A percentile compares a stretch with the other conserved stretches of the same genome.
phyloP scores from a whole-genome alignment of 176 grass and related monocot genomes.

The Phragmites australis region DNA sequence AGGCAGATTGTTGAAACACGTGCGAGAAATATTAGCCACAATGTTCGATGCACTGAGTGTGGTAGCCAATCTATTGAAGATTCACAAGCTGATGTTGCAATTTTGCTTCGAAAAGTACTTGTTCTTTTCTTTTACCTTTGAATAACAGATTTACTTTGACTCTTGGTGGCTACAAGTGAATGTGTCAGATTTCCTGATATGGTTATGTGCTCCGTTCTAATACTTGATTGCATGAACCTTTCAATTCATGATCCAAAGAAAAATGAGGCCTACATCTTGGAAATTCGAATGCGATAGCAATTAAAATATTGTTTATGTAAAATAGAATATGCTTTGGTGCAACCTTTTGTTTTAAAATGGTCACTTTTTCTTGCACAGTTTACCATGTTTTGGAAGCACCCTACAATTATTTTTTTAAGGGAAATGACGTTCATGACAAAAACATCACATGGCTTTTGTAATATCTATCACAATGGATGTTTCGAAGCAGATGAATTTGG shows the following conservation, averaged over 20 bases:
- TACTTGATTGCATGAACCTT: not conserved
- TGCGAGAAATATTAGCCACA: constrained; percentile 90
- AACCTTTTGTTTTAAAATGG: no score
- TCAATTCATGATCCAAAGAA: not conserved
- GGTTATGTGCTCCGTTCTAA: not conserved
- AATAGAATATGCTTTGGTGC: no score
- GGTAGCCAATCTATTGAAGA: constrained; percentile 99
- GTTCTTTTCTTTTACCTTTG: not conserved
- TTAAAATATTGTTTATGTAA: not conserved
- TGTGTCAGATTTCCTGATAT: not conserved
- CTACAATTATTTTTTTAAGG: not conserved
- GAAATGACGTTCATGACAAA: no score
- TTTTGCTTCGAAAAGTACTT: constrained; percentile 87
- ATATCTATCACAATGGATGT: no score
- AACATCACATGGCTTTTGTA: no score
- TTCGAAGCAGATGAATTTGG: not conserved
- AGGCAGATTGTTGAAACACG: constrained; percentile 66
- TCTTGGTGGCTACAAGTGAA: not conserved
- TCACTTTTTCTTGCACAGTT: not conserved
- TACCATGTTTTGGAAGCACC: not conserved
- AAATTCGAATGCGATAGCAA: not conserved
- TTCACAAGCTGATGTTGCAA: constrained; percentile 91
- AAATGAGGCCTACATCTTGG: not conserved
- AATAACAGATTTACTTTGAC: not conserved
- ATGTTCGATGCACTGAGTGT: constrained; percentile 93